Percentiles rank a stretch among this genome's conserved stretches.
Conservation (phyloP, 768 basidiomycete genomes). For the Clitopilus passeckerianus region DNA sequence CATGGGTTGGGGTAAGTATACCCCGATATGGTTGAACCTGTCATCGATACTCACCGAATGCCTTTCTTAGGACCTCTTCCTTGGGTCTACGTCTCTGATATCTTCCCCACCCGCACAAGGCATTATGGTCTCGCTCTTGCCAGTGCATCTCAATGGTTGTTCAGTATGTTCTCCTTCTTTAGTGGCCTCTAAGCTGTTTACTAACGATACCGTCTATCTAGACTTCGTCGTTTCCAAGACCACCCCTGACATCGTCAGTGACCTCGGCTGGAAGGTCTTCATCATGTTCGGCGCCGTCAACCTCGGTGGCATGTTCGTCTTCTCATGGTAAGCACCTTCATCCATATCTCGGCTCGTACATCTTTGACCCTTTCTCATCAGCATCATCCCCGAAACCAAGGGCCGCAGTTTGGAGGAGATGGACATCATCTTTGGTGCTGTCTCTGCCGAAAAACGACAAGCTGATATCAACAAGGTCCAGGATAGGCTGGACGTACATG, state of each 20-base stretch:
- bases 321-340: constrained; percentile 50
- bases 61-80: constrained; percentile 30
- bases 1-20: constrained; percentile 71
- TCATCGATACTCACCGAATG: constrained; percentile 14
- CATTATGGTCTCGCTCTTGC: constrained; percentile 77
- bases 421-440: constrained; percentile 51
- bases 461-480: constrained; percentile 47
- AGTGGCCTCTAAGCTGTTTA: not conserved
- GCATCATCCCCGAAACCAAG: constrained; percentile 59
- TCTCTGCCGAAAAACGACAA: constrained; percentile 48
- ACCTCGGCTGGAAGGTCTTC: constrained; percentile 71
- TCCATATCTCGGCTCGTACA: not conserved
- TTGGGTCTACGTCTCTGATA: constrained; percentile 72
- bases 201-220: constrained; percentile 15
- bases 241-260: constrained; percentile 57
- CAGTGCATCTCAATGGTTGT: constrained; percentile 79
- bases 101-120: constrained; percentile 81
- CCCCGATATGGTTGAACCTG: not conserved
- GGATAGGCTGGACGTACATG: constrained; percentile 18
- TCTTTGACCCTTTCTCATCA: constrained; percentile 10
- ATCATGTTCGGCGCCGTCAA: constrained; percentile 75
- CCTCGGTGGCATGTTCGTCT: constrained; percentile 62
- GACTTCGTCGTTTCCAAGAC: constrained; percentile 72
- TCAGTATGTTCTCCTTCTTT: constrained; percentile 43
- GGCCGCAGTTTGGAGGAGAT: constrained; percentile 51